Percentiles rank a stretch among this genome's conserved stretches.
Conservation (phyloP, 2,329 filamentous ascomycete species). For the Ampelomyces quisqualis region DNA sequence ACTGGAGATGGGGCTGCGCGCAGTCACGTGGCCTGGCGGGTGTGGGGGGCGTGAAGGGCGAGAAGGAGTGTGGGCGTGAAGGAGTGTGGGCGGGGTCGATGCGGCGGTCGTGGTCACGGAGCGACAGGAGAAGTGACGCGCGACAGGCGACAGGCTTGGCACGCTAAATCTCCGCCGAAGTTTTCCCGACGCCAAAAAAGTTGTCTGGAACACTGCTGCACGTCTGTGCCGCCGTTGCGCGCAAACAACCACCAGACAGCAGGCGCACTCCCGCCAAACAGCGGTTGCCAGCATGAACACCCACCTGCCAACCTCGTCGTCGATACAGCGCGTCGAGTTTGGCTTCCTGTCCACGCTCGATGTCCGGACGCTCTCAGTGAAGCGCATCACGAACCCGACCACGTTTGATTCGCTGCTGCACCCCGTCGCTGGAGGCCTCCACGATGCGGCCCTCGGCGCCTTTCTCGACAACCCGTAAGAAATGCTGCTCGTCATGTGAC, state of each 20-base stretch:
- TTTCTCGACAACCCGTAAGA: slow-evolving; percentile 81
- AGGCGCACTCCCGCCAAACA: slow-evolving; percentile 15
- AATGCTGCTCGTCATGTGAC: slow-evolving; percentile 8
- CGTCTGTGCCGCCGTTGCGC: slow-evolving; percentile 16
- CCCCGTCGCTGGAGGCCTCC: slow-evolving; percentile 85
- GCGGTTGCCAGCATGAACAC: slow-evolving; percentile 44
- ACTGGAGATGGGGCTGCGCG: too few species aligned
- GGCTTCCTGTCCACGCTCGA: slow-evolving; percentile 78
- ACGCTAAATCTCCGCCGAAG: slow-evolving; percentile 27
- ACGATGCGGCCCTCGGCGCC: slow-evolving; percentile 87
- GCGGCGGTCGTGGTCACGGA: not conserved
- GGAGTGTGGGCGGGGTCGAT: not conserved
- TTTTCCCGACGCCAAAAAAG: slow-evolving; percentile 35
- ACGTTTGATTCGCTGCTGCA: slow-evolving; percentile 94
- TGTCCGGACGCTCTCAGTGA: slow-evolving; percentile 86
- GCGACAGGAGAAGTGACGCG: slow-evolving; percentile 16
- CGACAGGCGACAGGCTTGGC: slow-evolving; percentile 15
- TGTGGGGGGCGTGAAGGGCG: too few species aligned
- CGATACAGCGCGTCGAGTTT: slow-evolving; percentile 86
- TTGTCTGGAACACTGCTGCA: too few species aligned
- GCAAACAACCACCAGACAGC: slow-evolving; percentile 11
- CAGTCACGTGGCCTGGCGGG: not conserved
- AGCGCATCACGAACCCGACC: slow-evolving; percentile 86
- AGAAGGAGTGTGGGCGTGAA: too few species aligned
- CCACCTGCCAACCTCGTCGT: slow-evolving; percentile 75